A percentile compares a stretch with the other conserved stretches of the same genome.
Conservation (phyloP, 495 filamentous ascomycete species). For the Daldinia loculata region DNA sequence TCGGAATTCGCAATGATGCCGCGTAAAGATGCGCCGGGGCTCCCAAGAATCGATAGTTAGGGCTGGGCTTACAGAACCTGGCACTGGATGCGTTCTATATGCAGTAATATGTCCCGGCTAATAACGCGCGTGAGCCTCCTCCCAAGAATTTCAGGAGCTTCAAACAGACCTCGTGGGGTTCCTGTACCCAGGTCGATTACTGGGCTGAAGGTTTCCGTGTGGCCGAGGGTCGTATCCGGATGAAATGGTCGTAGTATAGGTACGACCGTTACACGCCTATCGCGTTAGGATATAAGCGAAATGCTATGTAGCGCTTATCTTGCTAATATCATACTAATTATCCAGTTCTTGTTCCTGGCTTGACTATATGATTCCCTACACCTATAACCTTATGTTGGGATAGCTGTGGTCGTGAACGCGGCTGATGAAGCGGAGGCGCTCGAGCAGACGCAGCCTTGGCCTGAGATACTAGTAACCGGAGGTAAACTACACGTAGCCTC, state of each 20-base stretch:
- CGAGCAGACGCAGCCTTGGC: slow-evolving; percentile 56
- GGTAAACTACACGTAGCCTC: slow-evolving; percentile 62
- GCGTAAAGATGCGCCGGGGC: not conserved
- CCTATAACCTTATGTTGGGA: not conserved
- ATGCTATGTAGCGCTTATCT: not conserved
- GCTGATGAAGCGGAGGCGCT: slow-evolving; percentile 47
- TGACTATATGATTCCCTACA: too few relatives aligned
- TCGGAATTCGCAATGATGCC: not conserved
- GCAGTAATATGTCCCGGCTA: slow-evolving; percentile 23
- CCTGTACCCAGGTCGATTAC: not conserved
- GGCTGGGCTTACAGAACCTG: not conserved
- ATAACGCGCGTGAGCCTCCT: slow-evolving; percentile 20
- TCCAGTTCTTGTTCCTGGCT: not conserved
- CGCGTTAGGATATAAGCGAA: not conserved
- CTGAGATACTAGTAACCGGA: slow-evolving; percentile 57
- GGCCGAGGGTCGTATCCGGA: slow-evolving; percentile 27
- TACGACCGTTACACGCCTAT: slow-evolving; percentile 1
- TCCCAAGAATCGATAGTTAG: not conserved
- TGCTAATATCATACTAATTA: not conserved
- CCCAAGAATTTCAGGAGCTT: not conserved
- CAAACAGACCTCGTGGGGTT: slow-evolving; percentile 12
- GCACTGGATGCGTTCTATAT: not conserved
- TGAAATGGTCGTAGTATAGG: slow-evolving; percentile 12
- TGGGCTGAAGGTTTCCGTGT: slow-evolving; percentile 6
- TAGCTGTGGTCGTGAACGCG: slow-evolving; percentile 17